These are phyloP conservation scores for Durio zibethinus DNA, from an alignment of 345 rosid genomes.

Conservation along the genomic window DNA sequence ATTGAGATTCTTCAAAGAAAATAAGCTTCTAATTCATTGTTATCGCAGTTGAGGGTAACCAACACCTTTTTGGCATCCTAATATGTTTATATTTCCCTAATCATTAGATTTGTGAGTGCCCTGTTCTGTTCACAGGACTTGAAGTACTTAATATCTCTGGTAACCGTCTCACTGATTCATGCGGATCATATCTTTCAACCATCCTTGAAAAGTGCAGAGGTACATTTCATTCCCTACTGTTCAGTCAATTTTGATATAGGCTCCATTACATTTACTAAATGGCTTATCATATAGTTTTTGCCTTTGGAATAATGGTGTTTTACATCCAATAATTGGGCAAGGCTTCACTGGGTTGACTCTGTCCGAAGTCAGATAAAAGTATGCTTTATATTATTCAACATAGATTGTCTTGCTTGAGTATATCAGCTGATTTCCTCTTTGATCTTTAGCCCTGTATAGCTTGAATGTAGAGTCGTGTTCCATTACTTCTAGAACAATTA, in stretches of 20 bases:
- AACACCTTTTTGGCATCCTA: slow-evolving; percentile 9
- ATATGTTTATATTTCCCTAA: slow-evolving; percentile 12
- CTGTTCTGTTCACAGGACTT: slow-evolving; percentile 73
- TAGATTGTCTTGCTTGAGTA: neutral
- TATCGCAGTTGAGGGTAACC: neutral
- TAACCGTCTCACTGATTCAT: slow-evolving; percentile 93
- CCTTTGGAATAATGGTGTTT: slow-evolving; percentile 9
- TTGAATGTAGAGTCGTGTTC: slow-evolving; percentile 80
- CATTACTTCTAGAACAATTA: slow-evolving; percentile 79
- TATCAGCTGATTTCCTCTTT: slow-evolving; percentile 21
- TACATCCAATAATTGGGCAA: neutral
- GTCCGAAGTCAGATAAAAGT: neutral
- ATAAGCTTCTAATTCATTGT: neutral
- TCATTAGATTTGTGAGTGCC: slow-evolving; percentile 87
- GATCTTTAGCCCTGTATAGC: slow-evolving; percentile 62
- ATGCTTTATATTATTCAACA: neutral
- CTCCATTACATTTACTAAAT: neutral
- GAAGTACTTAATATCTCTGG: slow-evolving; percentile 90
- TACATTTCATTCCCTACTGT: slow-evolving; percentile 23
- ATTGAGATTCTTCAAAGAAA: neutral
- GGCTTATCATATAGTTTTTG: slow-evolving; percentile 4
- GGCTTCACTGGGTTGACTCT: neutral
- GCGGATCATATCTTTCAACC: slow-evolving; percentile 89
- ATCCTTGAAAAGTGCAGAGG: slow-evolving; percentile 82
- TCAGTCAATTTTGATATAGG: neutral